Evolutionary conservation across 2,329 filamentous ascomycete genomes (phyloP).

Genomic region (Fusarium foetens): DNA sequence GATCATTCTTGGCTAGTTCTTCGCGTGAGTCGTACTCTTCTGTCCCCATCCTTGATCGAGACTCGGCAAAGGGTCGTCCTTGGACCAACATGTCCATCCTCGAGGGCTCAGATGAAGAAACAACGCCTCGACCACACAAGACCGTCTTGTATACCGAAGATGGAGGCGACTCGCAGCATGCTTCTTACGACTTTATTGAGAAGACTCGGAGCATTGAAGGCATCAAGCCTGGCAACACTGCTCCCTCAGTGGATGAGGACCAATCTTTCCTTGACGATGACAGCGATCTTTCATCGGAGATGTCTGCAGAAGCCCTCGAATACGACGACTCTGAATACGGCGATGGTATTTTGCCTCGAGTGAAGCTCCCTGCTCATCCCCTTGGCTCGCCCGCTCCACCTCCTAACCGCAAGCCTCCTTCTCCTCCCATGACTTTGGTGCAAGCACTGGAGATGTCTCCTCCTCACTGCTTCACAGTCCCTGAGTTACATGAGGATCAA

Average conservation of each 20-base stretch:
- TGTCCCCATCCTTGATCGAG: conserved; percentile 79
- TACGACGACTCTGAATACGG: conserved; percentile 55
- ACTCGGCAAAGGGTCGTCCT: conserved; percentile 61
- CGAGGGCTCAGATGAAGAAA: conserved; percentile 57
- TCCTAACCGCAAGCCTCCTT: conserved; percentile 47
- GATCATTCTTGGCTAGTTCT: conserved; percentile 66
- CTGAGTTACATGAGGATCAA: conserved; percentile 42
- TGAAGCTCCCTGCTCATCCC: conserved; percentile 49
- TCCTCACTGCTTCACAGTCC: conserved; percentile 36
- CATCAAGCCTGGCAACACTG: conserved; percentile 51
- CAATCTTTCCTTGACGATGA: conserved; percentile 63
- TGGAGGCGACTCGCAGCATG: conserved; percentile 47
- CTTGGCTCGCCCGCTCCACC: conserved; percentile 47
- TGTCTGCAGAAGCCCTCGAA: conserved; percentile 63
- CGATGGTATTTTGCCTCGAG: conserved; percentile 25
- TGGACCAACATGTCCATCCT: conserved; percentile 68
- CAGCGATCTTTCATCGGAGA: conserved; percentile 71
- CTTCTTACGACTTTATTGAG: conserved; percentile 65
- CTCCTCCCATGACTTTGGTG: conserved; percentile 43
- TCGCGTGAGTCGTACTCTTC: conserved; percentile 82
- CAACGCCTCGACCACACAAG: conserved; percentile 39
- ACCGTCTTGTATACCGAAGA: conserved; percentile 27
- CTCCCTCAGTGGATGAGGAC: conserved; percentile 46
- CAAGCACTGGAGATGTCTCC: conserved; percentile 45
- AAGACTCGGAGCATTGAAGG: conserved; percentile 64